Conservation (phyloP, 768 basidiomycete genomes). For the Gelatoporia subvermispora region DNA sequence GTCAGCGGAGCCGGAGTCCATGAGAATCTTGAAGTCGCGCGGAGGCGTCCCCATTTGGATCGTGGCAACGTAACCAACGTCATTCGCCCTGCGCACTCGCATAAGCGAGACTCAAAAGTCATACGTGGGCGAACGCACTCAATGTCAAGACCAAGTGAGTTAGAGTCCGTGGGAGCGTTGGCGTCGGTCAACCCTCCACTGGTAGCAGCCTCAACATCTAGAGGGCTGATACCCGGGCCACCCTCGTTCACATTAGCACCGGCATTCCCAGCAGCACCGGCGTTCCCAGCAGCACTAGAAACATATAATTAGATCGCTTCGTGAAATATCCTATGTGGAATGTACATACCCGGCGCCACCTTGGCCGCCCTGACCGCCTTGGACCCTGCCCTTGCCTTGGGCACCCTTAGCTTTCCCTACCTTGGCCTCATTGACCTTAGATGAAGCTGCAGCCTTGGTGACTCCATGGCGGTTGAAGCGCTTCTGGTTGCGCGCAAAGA, state of each 20-base stretch:
- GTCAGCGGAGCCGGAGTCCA: constrained; percentile 46
- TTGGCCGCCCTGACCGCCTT: constrained; percentile 6
- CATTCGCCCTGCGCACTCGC: constrained; percentile 34
- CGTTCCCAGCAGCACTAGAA: background rate
- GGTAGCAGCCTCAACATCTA: constrained; percentile 32
- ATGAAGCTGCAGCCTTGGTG: background rate
- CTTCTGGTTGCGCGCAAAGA: constrained; percentile 9
- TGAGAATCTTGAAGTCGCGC: constrained; percentile 36
- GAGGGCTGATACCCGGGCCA: constrained; percentile 26
- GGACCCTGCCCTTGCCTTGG: background rate
- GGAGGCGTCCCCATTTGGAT: constrained; percentile 42
- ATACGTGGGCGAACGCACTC: constrained; percentile 55
- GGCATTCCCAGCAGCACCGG: background rate
- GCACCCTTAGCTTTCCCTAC: constrained; percentile 1
- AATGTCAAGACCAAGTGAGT: constrained; percentile 67
- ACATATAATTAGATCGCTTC: no score
- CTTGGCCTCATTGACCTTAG: constrained; percentile 1
- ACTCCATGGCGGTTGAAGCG: constrained; percentile 14
- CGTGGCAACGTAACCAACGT: constrained; percentile 46
- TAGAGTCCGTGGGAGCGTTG: constrained; percentile 34
- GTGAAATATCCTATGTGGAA: no score
- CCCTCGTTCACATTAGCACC: constrained; percentile 2
- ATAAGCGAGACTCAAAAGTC: background rate
- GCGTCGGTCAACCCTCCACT: constrained; percentile 39
- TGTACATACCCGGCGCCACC: background rate